A percentile compares a stretch with the other conserved stretches of the same genome.
These are phyloP conservation scores for Tylopilus balloui DNA, from an alignment of 768 basidiomycete genomes.

Conservation along the genomic window DNA sequence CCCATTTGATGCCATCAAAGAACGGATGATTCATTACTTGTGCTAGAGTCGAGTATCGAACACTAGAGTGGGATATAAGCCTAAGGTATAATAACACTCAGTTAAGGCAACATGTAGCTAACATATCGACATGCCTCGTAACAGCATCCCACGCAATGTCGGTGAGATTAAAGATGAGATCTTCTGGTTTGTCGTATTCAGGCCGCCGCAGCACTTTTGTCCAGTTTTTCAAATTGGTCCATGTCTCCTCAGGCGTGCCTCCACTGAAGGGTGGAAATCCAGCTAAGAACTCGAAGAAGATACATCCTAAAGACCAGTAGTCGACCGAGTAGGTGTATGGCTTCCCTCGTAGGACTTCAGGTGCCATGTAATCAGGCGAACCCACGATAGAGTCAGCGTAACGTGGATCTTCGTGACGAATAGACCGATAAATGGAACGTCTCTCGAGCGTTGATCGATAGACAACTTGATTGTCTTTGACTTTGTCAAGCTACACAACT, in stretches of 20 bases:
- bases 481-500: constrained; percentile 77
- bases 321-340: constrained; percentile 96
- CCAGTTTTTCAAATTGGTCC: constrained; percentile 99
- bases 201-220: constrained; percentile 86
- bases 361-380: constrained; percentile 98
- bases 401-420: constrained; percentile 84
- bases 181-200: constrained; percentile 93
- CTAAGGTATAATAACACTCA: constrained; percentile 37
- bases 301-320: constrained; percentile 98
- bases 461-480: constrained; percentile 87
- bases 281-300: constrained; percentile 93
- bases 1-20: constrained; percentile 75
- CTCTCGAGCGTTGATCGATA: constrained; percentile 92
- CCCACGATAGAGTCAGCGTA: constrained; percentile 98
- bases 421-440: constrained; percentile 89
- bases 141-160: constrained; percentile 95
- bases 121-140: constrained; percentile 53
- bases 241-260: constrained; percentile 92
- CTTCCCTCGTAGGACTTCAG: constrained; percentile 89
- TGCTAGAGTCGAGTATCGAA: constrained; percentile 69
- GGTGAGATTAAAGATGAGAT: constrained; percentile 91
- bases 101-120: background rate
- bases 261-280: constrained; percentile 99
- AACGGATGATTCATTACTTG: constrained; percentile 79
- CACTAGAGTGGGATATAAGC: constrained; percentile 82